Percentiles rank a stretch among this genome's conserved stretches.
phyloP scores from a whole-genome alignment of 345 rosid species.

The Salix koriyanagi region DNA sequence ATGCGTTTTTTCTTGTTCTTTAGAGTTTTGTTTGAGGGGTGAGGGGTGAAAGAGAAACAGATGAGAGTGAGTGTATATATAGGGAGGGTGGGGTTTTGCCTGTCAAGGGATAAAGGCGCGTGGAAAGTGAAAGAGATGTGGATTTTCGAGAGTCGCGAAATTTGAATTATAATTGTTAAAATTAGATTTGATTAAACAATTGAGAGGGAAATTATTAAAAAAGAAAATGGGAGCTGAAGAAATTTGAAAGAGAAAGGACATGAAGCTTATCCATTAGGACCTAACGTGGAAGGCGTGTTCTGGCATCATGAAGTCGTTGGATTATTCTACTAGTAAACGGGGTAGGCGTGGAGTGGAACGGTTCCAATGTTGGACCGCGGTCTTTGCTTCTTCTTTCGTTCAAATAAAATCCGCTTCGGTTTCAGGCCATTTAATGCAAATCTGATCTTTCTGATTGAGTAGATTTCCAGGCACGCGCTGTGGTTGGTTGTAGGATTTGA shows the following conservation, averaged over 20 bases:
- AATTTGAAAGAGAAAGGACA: background rate
- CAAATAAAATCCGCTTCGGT: constrained; percentile 2
- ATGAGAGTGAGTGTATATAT: constrained; percentile 6
- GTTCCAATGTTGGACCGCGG: constrained; percentile 21
- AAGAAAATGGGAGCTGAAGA: background rate
- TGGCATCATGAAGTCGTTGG: background rate
- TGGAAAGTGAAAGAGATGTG: constrained; percentile 21
- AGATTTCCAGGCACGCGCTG: background rate
- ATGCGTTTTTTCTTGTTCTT: background rate
- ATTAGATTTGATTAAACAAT: background rate
- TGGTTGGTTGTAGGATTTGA: too few species aligned
- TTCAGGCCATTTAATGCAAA: background rate
- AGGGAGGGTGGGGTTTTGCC: background rate
- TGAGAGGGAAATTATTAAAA: background rate
- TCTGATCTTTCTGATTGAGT: background rate
- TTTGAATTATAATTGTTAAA: background rate
- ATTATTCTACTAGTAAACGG: background rate
- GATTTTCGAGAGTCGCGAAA: background rate
- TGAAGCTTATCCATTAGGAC: constrained; percentile 41
- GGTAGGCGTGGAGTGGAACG: constrained; percentile 6
- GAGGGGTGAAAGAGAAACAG: background rate
- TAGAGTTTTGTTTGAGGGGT: background rate
- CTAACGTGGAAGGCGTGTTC: constrained; percentile 9
- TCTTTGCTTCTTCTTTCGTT: background rate
- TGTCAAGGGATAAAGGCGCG: constrained; percentile 15